phyloP scores from a whole-genome alignment of 2,329 filamentous ascomycete species.

The Colletotrichum spinosum region DNA sequence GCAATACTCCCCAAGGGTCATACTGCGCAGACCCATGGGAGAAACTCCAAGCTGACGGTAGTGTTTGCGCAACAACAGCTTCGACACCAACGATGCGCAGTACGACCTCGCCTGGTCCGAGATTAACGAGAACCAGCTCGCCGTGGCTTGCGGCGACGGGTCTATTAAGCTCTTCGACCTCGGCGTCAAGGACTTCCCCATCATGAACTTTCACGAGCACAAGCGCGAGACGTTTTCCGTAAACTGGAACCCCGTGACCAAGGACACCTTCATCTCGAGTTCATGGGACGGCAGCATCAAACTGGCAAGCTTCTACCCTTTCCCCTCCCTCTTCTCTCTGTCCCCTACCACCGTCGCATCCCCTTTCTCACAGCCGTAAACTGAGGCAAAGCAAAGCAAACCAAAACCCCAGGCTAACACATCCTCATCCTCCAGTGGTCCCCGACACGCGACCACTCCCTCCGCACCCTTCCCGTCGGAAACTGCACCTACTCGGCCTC shows the following conservation, averaged over 20 bases:
- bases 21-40: too few species aligned
- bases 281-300: slow-evolving; percentile 98
- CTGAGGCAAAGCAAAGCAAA: background rate
- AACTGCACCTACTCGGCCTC: slow-evolving; percentile 94
- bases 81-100: slow-evolving; percentile 96
- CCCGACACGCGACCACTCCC: slow-evolving; percentile 77
- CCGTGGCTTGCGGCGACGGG: slow-evolving; percentile 91
- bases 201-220: slow-evolving; percentile 94
- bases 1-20: background rate
- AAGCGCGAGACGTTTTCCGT: slow-evolving; percentile 93
- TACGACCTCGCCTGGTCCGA: slow-evolving; percentile 98
- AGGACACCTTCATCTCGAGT: slow-evolving; percentile 89
- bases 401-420: background rate
- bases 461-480: slow-evolving; percentile 90
- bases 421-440: slow-evolving; percentile 73
- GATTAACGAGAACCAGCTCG: slow-evolving; percentile 93
- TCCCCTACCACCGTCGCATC: too few species aligned
- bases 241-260: slow-evolving; percentile 90
- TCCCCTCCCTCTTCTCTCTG: background rate
- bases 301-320: slow-evolving; percentile 66
- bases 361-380: too few species aligned
- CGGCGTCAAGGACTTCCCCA: slow-evolving; percentile 82
- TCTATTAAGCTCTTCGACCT: slow-evolving; percentile 95
- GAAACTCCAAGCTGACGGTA: background rate
- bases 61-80: slow-evolving; percentile 62